Evolutionary conservation across 2,329 filamentous ascomycete genomes (phyloP).

Genomic region (Aspergillus sp.): DNA sequence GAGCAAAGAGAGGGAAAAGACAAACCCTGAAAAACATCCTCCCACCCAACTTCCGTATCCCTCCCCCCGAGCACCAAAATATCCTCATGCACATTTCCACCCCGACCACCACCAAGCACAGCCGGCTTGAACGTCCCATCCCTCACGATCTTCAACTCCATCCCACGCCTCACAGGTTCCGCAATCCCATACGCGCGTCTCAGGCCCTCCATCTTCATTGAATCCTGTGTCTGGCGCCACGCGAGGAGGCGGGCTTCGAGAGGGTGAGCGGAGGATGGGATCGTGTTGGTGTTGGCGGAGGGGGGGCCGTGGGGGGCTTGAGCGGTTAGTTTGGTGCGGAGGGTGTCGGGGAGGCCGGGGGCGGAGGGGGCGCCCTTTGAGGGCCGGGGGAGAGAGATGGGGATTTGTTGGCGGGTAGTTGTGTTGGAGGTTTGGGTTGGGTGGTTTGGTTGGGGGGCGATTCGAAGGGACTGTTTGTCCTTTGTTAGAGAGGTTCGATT

Average conservation of each 20-base stretch:
- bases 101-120: conserved; percentile 54
- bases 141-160: conserved; percentile 87
- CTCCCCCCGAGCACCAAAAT: conserved; percentile 63
- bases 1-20: conserved; percentile 11
- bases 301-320: conserved; percentile 44
- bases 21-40: conserved; percentile 78
- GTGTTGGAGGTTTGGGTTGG: conserved; percentile 59
- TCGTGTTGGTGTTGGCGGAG: conserved; percentile 30
- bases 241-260: conserved; percentile 82
- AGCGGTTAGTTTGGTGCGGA: conserved; percentile 75
- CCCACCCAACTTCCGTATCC: conserved; percentile 77
- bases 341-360: conserved; percentile 86
- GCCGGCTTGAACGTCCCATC: conserved; percentile 69
- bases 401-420: conserved; percentile 46
- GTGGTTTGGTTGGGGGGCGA: conserved; percentile 67
- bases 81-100: conserved; percentile 74
- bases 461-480: conserved; percentile 68
- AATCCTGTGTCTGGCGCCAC: conserved; percentile 86
- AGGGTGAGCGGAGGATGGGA: conserved; percentile 68
- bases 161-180: conserved; percentile 83
- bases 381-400: conserved; percentile 46
- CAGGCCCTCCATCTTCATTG: conserved; percentile 79
- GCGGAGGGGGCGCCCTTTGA: conserved; percentile 76
- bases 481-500: conserved; percentile 1
- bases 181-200: conserved; percentile 84